Evolutionary conservation across 2,329 filamentous ascomycete species (phyloP).

Genomic region (Plectosphaerella plurivora): DNA sequence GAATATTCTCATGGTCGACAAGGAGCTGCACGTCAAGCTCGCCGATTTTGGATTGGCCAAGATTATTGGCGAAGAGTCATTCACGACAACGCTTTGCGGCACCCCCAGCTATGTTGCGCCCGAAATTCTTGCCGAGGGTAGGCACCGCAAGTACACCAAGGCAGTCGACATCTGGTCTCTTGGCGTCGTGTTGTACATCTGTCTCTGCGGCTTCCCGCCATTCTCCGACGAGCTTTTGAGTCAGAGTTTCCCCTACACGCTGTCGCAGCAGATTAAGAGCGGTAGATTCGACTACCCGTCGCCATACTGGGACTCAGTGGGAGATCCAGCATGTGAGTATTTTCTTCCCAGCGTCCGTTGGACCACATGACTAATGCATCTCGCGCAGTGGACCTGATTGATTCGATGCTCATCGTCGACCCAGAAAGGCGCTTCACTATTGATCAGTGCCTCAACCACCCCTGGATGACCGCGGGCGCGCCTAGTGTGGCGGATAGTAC

Average conservation of each 20-base stretch:
- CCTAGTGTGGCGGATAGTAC: slow-evolving; percentile 77
- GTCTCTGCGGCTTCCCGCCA: slow-evolving; percentile 91
- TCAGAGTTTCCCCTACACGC: slow-evolving; percentile 74
- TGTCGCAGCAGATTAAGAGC: slow-evolving; percentile 85
- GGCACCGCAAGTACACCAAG: slow-evolving; percentile 83
- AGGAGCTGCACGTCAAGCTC: slow-evolving; percentile 80
- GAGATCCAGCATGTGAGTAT: slow-evolving; percentile 68
- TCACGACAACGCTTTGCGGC: slow-evolving; percentile 92
- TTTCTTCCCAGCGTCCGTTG: background rate
- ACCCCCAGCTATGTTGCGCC: slow-evolving; percentile 98
- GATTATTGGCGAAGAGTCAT: slow-evolving; percentile 97
- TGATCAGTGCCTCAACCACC: slow-evolving; percentile 85
- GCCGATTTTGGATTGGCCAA: slow-evolving; percentile 97
- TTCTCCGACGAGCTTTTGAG: slow-evolving; percentile 92
- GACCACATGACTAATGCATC: background rate
- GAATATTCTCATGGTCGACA: slow-evolving; percentile 87
- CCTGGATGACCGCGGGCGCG: slow-evolving; percentile 69
- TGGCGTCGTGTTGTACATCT: slow-evolving; percentile 97
- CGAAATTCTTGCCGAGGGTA: slow-evolving; percentile 82
- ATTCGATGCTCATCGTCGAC: slow-evolving; percentile 89
- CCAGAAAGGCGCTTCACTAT: slow-evolving; percentile 79
- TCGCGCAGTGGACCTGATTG: slow-evolving; percentile 73
- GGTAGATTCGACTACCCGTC: slow-evolving; percentile 92
- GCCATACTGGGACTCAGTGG: slow-evolving; percentile 89
- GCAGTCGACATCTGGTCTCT: slow-evolving; percentile 96